Evolutionary conservation across 495 filamentous ascomycete genomes (phyloP), one percentile per base, ranked within the genome.

Genomic region (Acidomyces sp.): DNA sequence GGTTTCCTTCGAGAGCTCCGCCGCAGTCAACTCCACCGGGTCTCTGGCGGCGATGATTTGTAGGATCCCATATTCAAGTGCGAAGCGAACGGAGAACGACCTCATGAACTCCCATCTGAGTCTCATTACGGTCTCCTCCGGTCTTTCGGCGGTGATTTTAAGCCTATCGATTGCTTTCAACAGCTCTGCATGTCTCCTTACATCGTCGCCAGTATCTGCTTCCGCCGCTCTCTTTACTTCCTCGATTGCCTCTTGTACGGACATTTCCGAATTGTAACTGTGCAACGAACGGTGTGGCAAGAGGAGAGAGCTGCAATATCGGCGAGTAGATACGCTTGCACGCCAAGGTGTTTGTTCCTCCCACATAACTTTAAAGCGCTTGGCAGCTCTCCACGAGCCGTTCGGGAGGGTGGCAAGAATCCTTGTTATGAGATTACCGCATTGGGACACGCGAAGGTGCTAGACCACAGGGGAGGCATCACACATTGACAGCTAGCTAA

Each of bases 31-130:
- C 9, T 20, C 13, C 21, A 29, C 17, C 26, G 25, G 28, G 24
- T 34, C 25, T 23, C 18, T 12, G 17, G 15, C 22, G 13, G 21
- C 30, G 19, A 48, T 21, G 16, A 13, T 29, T 15, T 26, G 17
- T 15, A 41, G 37, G 13, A 41, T 19, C 7, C 37, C 43, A 15
- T 15, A 39, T 28, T 46, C 43, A 7, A 46, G 24, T 28, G 37
- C 43, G 18, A 46, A 7, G 20, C 21, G 42, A 12, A 24, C 20
- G 42, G 12, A 20, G 13, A 45, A 12, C 22, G 18, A 39, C 6
- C n/a, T 18, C 41, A 43, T 26, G 20, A 43, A 19, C 34, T 39
- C 17, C 15, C 20, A 43, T 24, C 41, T 19, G 4, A 26, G 11
- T 16, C 33, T 13, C 41, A 19, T 20, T 5, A 34, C 15, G 21